Conservation (phyloP, 2,329 filamentous ascomycete genomes). For the Trichoderma simmonsii region DNA sequence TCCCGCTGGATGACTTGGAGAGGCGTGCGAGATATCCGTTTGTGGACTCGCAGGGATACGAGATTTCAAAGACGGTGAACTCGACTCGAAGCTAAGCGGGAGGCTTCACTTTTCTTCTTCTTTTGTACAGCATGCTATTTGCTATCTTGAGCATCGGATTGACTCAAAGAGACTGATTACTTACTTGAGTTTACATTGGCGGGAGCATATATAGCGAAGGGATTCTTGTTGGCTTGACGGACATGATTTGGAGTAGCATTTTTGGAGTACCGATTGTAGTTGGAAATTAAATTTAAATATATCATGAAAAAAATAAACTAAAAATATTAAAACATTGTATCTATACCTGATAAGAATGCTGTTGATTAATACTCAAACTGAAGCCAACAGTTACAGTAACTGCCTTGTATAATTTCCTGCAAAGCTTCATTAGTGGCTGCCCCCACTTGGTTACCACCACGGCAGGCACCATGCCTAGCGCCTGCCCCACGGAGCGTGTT, state of each 20-base stretch:
- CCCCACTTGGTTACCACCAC: not conserved
- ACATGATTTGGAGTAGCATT: not conserved
- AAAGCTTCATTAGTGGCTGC: not conserved
- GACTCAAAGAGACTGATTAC: not conserved
- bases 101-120: not conserved
- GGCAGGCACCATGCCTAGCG: not conserved
- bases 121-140: not conserved
- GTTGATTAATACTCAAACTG: not conserved
- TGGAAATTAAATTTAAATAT: not conserved
- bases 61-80: slow-evolving; percentile 41
- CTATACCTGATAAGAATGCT: not conserved
- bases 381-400: too few species aligned
- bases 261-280: not conserved
- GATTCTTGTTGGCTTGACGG: not conserved
- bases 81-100: slow-evolving; percentile 30
- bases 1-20: slow-evolving; percentile 77
- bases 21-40: slow-evolving; percentile 69
- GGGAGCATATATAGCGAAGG: not conserved
- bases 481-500: not conserved
- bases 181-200: not conserved
- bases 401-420: not conserved
- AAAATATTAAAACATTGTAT: not conserved
- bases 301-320: not conserved
- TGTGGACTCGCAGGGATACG: slow-evolving; percentile 54
- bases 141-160: not conserved